These are phyloP conservation scores for Orbilia brochopaga DNA, from an alignment of 2,329 filamentous ascomycete species.

Conservation along the genomic window DNA sequence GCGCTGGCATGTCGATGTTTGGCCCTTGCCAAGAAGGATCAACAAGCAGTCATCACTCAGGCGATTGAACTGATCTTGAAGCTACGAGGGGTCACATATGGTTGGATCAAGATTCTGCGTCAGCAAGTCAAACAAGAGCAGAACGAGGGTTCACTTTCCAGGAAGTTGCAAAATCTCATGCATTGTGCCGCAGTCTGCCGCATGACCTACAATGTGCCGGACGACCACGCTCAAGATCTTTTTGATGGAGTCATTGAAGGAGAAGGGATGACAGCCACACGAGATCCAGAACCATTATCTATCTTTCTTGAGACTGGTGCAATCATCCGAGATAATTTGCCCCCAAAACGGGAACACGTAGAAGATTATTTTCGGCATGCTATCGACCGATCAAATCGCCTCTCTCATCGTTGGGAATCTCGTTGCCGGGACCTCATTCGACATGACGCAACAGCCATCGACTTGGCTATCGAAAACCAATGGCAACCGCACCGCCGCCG, in stretches of 20 bases:
- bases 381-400: slow-evolving; percentile 31
- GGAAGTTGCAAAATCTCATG: slow-evolving; percentile 33
- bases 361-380: slow-evolving; percentile 48
- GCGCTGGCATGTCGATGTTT: slow-evolving; percentile 51
- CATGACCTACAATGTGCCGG: slow-evolving; percentile 54
- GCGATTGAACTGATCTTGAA: slow-evolving; percentile 45
- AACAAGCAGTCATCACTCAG: slow-evolving; percentile 22
- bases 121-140: slow-evolving; percentile 29
- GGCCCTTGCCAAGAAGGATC: slow-evolving; percentile 31
- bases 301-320: slow-evolving; percentile 40
- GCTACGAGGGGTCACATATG: slow-evolving; percentile 40
- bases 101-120: slow-evolving; percentile 49
- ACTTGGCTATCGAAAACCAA: slow-evolving; percentile 53
- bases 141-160: slow-evolving; percentile 32
- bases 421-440: slow-evolving; percentile 51
- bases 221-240: slow-evolving; percentile 19
- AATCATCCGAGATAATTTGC: slow-evolving; percentile 42
- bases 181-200: slow-evolving; percentile 51
- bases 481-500: slow-evolving; percentile 56
- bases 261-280: not conserved
- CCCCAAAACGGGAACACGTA: slow-evolving; percentile 51
- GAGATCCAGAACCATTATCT: slow-evolving; percentile 29
- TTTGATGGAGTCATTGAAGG: slow-evolving; percentile 12
- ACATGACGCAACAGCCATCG: slow-evolving; percentile 50
- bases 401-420: slow-evolving; percentile 50